These are phyloP conservation scores for Fusarium kyushuense DNA, from an alignment of 2,329 filamentous ascomycete species.

Conservation along the genomic window DNA sequence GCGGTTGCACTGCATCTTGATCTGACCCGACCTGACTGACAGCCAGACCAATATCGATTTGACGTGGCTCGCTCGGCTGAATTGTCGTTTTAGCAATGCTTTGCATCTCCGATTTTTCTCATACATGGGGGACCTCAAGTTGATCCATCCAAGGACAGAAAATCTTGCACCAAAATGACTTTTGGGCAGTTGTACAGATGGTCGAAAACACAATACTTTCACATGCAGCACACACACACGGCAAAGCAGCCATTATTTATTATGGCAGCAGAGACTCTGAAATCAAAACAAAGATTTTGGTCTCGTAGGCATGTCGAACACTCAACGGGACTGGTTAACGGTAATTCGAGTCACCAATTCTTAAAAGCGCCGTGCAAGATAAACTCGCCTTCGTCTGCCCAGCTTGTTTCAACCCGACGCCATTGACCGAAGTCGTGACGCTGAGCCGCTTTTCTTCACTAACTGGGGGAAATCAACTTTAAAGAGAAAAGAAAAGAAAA, in stretches of 20 bases:
- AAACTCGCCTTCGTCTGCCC: conserved; percentile 65
- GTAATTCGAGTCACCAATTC: conserved; percentile 70
- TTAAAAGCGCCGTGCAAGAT: conserved; percentile 67
- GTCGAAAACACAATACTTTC: not conserved
- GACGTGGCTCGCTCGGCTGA: conserved; percentile 18
- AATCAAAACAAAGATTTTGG: conserved; percentile 3
- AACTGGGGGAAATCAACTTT: conserved; percentile 70
- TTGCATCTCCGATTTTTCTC: not conserved
- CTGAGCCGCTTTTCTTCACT: conserved; percentile 67
- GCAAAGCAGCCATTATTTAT: not conserved
- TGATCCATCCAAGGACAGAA: not conserved
- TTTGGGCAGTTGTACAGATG: not conserved
- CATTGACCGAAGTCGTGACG: conserved; percentile 56
- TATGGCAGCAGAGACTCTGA: not conserved
- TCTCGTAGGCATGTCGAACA: conserved; percentile 63
- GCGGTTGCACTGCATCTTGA: conserved; percentile 11
- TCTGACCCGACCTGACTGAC: not conserved
- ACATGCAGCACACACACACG: conserved; percentile 9
- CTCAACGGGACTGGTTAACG: conserved; percentile 74
- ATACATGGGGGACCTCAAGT: too few species aligned
- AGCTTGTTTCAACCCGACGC: conserved; percentile 68
- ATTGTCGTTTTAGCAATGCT: not conserved
- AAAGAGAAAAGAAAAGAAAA: conserved; percentile 51
- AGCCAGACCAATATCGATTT: conserved; percentile 2
- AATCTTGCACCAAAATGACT: not conserved